phyloP scores from a whole-genome alignment of 257 asterid species.

The Ligustrum vulgare region DNA sequence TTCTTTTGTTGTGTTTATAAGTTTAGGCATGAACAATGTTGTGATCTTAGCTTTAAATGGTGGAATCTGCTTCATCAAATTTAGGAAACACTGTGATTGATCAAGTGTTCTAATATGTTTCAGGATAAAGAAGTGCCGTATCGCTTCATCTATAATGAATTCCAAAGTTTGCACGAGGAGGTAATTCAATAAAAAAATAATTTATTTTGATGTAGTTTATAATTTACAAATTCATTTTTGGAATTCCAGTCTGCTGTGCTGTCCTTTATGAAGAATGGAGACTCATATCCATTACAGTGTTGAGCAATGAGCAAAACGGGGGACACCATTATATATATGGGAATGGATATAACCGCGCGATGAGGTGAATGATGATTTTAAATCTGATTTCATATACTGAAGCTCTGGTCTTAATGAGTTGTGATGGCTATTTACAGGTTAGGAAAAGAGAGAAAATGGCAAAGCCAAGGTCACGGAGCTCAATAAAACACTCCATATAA shows the following conservation, averaged over 20 bases:
- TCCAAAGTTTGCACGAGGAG: slow-evolving; percentile 87
- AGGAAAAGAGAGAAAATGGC: slow-evolving; percentile 80
- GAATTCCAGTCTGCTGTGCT: not conserved
- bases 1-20: not conserved
- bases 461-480: slow-evolving; percentile 87
- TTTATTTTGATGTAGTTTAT: not conserved
- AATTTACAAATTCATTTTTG: not conserved
- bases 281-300: not conserved
- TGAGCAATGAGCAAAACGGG: no score
- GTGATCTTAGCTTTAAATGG: not conserved
- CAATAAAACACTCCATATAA: slow-evolving; percentile 80
- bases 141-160: slow-evolving; percentile 85
- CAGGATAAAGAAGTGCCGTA: slow-evolving; percentile 85
- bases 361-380: no score
- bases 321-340: no score
- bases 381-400: no score
- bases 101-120: slow-evolving; percentile 1
- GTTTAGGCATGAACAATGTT: not conserved
- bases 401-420: not conserved
- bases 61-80: not conserved
- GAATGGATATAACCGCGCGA: no score
- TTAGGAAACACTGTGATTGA: not conserved
- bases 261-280: not conserved
- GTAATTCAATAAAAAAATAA: slow-evolving; percentile 28
- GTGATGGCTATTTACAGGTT: slow-evolving; percentile 43